phyloP scores from a whole-genome alignment of 139 green algal genomes.

The Chlorella vulgaris region DNA sequence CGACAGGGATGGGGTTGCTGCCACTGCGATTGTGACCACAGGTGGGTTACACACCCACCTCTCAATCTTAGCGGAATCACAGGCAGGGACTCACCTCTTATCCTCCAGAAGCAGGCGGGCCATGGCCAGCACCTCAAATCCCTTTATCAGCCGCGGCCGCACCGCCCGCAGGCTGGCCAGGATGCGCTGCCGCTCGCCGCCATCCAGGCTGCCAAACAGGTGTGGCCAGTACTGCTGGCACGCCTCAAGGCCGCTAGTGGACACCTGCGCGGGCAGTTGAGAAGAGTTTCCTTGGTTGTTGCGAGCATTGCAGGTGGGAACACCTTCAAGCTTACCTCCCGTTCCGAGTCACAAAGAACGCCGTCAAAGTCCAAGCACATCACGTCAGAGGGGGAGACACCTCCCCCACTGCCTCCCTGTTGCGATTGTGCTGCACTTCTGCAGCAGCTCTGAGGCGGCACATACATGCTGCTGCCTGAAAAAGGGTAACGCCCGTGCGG shows the following conservation, averaged over 20 bases:
- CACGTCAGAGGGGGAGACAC: constrained; percentile 61
- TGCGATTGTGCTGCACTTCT: no score
- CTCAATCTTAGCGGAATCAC: background rate
- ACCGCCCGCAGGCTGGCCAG: constrained; percentile 41
- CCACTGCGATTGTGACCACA: no score
- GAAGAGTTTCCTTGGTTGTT: no score
- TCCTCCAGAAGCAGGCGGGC: constrained; percentile 65
- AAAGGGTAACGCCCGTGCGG: no score
- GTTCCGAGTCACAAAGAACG: constrained; percentile 70
- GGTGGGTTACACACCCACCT: background rate
- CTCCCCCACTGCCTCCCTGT: no score
- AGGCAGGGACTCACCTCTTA: constrained; percentile 17
- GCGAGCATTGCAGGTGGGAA: no score
- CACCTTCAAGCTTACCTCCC: no score
- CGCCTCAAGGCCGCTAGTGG: constrained; percentile 45
- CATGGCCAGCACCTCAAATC: constrained; percentile 70
- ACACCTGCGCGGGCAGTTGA: constrained; percentile 46
- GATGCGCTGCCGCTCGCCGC: constrained; percentile 20
- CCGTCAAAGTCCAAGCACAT: constrained; percentile 80
- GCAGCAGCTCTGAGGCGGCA: no score
- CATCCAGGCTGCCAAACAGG: constrained; percentile 31
- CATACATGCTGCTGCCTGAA: no score
- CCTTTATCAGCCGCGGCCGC: constrained; percentile 66
- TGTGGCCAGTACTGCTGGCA: constrained; percentile 58
- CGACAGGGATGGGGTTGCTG: background rate